Evolutionary conservation across 2,329 filamentous ascomycete genomes (phyloP).

Genomic region (Cordyceps cicadae): DNA sequence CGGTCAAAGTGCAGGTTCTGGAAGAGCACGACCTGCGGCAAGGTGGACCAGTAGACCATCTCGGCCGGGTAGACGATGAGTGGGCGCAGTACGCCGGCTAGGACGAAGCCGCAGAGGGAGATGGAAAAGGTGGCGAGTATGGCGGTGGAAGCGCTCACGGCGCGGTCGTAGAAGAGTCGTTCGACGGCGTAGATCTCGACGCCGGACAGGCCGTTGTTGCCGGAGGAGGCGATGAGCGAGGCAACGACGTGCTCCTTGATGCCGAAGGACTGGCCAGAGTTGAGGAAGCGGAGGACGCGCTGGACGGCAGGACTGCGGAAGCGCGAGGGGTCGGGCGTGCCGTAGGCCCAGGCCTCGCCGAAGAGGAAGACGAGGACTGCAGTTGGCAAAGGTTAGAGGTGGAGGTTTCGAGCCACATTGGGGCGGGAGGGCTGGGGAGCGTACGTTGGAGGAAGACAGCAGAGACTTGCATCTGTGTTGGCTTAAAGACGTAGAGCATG

Average conservation of each 20-base stretch:
- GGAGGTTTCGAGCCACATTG: neutral
- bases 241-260: slow-evolving; percentile 18
- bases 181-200: slow-evolving; percentile 19
- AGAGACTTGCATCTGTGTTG: slow-evolving; percentile 15
- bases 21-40: slow-evolving; percentile 25
- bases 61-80: slow-evolving; percentile 25
- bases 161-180: slow-evolving; percentile 15
- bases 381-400: neutral
- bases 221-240: slow-evolving; percentile 16
- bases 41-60: slow-evolving; percentile 25
- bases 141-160: slow-evolving; percentile 19
- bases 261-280: slow-evolving; percentile 15
- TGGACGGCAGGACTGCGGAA: slow-evolving; percentile 7
- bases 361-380: slow-evolving; percentile 13
- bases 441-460: slow-evolving; percentile 15
- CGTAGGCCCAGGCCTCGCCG: slow-evolving; percentile 13
- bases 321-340: slow-evolving; percentile 11
- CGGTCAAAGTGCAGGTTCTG: slow-evolving; percentile 26
- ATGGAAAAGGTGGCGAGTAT: slow-evolving; percentile 22
- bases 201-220: slow-evolving; percentile 15
- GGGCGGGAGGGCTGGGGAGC: neutral
- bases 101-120: slow-evolving; percentile 22
- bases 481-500: slow-evolving; percentile 17
- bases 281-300: slow-evolving; percentile 12
- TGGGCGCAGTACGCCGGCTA: slow-evolving; percentile 21